These are phyloP conservation scores for Lathyrus tuberosus DNA, from an alignment of 306 rosid species.

Conservation along the genomic window DNA sequence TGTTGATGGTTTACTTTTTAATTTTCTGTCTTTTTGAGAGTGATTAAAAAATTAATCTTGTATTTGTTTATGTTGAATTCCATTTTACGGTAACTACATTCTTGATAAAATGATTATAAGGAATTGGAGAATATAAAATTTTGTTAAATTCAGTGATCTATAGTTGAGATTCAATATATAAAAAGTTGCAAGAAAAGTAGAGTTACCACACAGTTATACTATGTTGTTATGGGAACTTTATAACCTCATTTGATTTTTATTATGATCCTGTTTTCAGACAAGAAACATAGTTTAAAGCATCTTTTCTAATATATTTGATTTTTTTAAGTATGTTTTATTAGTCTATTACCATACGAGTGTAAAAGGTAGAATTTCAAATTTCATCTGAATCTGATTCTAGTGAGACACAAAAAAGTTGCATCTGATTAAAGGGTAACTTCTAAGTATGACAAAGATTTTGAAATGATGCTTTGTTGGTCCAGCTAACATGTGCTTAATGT, in stretches of 20 bases:
- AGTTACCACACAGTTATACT: not conserved
- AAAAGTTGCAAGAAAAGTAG: not conserved
- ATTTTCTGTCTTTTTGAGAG: conserved; percentile 50
- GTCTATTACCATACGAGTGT: conserved; percentile 42
- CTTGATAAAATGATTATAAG: conserved; percentile 37
- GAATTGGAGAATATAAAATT: conserved; percentile 25
- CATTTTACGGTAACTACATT: conserved; percentile 34
- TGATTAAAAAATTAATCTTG: conserved; percentile 25
- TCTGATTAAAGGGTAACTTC: conserved; percentile 73
- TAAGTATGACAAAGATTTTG: conserved; percentile 91
- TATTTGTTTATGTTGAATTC: conserved; percentile 40
- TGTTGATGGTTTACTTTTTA: conserved; percentile 40
- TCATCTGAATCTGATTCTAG: not conserved
- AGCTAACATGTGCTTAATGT: conserved; percentile 42
- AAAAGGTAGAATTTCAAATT: conserved; percentile 44
- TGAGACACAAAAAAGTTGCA: not conserved
- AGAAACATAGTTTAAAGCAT: conserved; percentile 26
- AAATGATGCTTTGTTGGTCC: conserved; percentile 53
- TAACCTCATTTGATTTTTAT: conserved; percentile 34
- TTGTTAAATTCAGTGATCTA: not conserved
- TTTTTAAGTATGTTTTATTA: conserved; percentile 31
- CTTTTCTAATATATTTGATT: conserved; percentile 18
- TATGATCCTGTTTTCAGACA: conserved; percentile 20
- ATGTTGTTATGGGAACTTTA: conserved; percentile 33
- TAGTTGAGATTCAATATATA: conserved; percentile 29